phyloP scores from a whole-genome alignment of 768 basidiomycete genomes.

The Chiua virens region DNA sequence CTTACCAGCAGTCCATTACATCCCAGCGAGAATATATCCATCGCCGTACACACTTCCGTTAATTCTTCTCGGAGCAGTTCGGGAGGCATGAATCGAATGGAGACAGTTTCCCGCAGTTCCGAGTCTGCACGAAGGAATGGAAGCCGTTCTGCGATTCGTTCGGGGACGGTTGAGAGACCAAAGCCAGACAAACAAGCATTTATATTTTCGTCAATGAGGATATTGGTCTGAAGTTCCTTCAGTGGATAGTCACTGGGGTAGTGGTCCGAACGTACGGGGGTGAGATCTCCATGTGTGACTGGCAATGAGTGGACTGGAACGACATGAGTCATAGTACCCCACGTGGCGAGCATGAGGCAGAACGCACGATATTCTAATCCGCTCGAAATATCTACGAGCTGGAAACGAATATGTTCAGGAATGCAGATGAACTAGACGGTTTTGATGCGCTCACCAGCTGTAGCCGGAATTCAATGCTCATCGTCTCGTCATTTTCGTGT shows the following conservation, averaged over 20 bases:
- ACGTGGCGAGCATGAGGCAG: neutral
- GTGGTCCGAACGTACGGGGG: slow-evolving; percentile 6
- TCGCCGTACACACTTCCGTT: neutral
- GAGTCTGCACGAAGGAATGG: slow-evolving; percentile 10
- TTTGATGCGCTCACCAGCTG: slow-evolving; percentile 4
- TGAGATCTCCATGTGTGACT: slow-evolving; percentile 14
- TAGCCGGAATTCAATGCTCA: slow-evolving; percentile 2
- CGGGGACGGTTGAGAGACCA: slow-evolving; percentile 11
- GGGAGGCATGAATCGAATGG: slow-evolving; percentile 16
- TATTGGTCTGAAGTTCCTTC: slow-evolving; percentile 7
- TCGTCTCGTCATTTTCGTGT: neutral
- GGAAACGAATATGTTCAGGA: neutral
- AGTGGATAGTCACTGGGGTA: neutral
- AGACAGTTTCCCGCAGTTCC: slow-evolving; percentile 7
- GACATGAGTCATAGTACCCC: neutral
- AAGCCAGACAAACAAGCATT: slow-evolving; percentile 11
- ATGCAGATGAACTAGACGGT: neutral
- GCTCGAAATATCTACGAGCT: slow-evolving; percentile 17
- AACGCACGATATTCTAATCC: slow-evolving; percentile 14
- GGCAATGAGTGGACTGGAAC: slow-evolving; percentile 13
- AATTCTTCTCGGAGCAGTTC: slow-evolving; percentile 7
- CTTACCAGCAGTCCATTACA: slow-evolving; percentile 13
- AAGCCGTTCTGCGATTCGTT: slow-evolving; percentile 9
- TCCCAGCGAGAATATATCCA: slow-evolving; percentile 14
- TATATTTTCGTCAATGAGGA: slow-evolving; percentile 11